These are phyloP conservation scores for Baorangia bicolor DNA, from an alignment of 768 basidiomycete species.

Conservation along the genomic window DNA sequence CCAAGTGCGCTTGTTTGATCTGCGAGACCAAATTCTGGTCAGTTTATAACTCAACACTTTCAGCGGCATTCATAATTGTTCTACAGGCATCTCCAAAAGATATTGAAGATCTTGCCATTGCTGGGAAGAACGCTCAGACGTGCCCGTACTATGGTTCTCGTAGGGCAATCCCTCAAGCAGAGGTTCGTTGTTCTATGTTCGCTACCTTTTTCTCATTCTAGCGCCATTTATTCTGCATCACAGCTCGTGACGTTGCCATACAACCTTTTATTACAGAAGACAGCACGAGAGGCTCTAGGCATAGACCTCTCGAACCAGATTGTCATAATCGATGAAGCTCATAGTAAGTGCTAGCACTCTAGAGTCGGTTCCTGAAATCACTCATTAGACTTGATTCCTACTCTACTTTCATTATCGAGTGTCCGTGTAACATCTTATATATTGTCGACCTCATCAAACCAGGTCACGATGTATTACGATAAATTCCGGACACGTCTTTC, in stretches of 20 bases:
- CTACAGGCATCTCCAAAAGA: constrained; percentile 83
- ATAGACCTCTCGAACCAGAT: constrained; percentile 84
- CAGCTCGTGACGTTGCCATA: constrained; percentile 93
- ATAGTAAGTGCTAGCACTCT: constrained; percentile 58
- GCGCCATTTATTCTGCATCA: not conserved
- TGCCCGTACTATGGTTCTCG: constrained; percentile 96
- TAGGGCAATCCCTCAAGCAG: constrained; percentile 84
- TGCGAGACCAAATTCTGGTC: constrained; percentile 86
- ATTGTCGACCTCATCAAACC: constrained; percentile 62
- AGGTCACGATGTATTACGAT: constrained; percentile 74
- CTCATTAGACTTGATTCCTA: constrained; percentile 77
- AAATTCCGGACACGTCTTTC: constrained; percentile 80
- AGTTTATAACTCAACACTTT: not conserved
- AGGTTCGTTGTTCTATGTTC: constrained; percentile 47
- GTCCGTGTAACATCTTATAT: constrained; percentile 55
- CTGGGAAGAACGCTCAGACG: constrained; percentile 64
- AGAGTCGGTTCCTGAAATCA: constrained; percentile 1
- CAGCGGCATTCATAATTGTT: not conserved
- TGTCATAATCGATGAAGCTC: constrained; percentile 93
- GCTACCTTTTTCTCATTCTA: not conserved
- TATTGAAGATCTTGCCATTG: constrained; percentile 84
- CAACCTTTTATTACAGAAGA: constrained; percentile 81
- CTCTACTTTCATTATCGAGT: constrained; percentile 84
- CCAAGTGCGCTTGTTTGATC: constrained; percentile 69
- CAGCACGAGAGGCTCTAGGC: constrained; percentile 81